phyloP scores from a whole-genome alignment of 352 stramenopile species.

The Chrysophaeum taylorii region DNA sequence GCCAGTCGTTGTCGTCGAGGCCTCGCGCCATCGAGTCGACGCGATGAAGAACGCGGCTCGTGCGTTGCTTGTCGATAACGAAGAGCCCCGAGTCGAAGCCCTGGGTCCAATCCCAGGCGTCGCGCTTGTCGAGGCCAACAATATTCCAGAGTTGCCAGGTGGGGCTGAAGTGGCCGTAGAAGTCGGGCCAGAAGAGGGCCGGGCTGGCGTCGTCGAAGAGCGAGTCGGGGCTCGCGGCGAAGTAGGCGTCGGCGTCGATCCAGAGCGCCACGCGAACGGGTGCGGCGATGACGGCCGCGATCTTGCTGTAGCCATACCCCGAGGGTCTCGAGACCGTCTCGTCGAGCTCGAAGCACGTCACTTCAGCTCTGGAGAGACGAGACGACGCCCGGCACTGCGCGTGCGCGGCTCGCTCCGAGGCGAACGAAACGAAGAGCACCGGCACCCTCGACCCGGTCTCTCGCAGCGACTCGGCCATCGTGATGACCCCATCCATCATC shows the following conservation, averaged over 20 bases:
- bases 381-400: not conserved
- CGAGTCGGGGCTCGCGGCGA: not conserved
- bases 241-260: not conserved
- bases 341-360: not conserved
- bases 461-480: not conserved
- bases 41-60: not conserved
- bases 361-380: not conserved
- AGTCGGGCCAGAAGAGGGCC: not conserved
- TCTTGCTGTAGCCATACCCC: not conserved
- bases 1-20: not conserved
- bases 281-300: not conserved
- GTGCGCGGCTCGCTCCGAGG: not conserved
- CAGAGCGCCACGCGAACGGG: not conserved
- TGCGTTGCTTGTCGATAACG: not conserved
- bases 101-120: not conserved
- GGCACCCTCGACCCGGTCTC: not conserved
- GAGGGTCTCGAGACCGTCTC: not conserved
- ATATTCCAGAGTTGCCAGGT: not conserved
- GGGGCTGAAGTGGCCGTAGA: not conserved
- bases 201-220: not conserved
- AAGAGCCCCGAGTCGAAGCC: not conserved
- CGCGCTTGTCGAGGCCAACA: not conserved
- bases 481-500: not conserved
- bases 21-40: no score
- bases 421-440: not conserved